phyloP scores from a whole-genome alignment of 2,329 filamentous ascomycete genomes.

The Cladosporium austrohemisphaericum region DNA sequence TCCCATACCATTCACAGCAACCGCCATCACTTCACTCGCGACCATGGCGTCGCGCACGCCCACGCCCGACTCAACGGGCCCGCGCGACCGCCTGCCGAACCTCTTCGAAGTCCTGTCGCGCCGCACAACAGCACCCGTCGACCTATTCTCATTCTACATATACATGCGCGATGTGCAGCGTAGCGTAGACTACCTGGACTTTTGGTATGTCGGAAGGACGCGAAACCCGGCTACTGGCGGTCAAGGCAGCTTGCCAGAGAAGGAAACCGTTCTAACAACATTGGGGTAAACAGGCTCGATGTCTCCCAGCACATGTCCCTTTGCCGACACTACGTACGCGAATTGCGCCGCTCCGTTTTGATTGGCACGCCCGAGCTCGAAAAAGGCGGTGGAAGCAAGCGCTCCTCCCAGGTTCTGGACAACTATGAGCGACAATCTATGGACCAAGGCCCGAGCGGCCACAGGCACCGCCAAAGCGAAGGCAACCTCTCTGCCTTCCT shows the following conservation, averaged over 20 bases:
- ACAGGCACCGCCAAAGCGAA: constrained; percentile 37
- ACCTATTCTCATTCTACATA: constrained; percentile 98
- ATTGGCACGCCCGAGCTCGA: constrained; percentile 89
- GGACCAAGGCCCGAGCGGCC: constrained; percentile 33
- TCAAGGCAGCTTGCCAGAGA: background rate
- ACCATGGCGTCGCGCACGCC: constrained; percentile 29
- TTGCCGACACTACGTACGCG: constrained; percentile 93
- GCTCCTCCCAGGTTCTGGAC: constrained; percentile 75
- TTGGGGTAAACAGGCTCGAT: constrained; percentile 69
- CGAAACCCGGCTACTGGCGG: background rate
- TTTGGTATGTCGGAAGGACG: constrained; percentile 67
- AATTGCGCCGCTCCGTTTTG: constrained; percentile 87
- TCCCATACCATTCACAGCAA: background rate
- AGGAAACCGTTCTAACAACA: background rate
- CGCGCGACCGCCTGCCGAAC: constrained; percentile 81
- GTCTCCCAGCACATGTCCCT: constrained; percentile 98
- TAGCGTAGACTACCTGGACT: constrained; percentile 96
- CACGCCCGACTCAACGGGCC: constrained; percentile 26
- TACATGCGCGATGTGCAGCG: constrained; percentile 99
- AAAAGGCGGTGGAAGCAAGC: constrained; percentile 70
- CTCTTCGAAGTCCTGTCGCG: constrained; percentile 94
- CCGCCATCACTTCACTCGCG: constrained; percentile 11
- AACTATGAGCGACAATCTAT: constrained; percentile 45
- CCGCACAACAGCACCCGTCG: constrained; percentile 89
- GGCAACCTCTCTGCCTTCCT: constrained; percentile 84